A percentile compares a stretch with the other conserved stretches of the same genome.
phyloP scores from a whole-genome alignment of 177 flowering plant species.

The Vitis hybrid region DNA sequence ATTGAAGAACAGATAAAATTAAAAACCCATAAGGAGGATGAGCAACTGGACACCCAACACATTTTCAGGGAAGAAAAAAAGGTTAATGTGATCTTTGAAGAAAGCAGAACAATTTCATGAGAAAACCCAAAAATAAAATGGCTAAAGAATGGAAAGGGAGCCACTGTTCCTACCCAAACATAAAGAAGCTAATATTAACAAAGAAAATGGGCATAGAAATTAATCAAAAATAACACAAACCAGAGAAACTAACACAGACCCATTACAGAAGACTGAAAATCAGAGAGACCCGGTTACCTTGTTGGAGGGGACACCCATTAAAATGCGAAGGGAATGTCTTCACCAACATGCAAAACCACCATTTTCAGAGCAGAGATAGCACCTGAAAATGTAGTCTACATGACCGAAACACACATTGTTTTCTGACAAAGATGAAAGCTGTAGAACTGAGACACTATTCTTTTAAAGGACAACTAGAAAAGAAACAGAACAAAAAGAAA shows the following conservation, averaged over 20 bases:
- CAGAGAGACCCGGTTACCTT: conserved; percentile 5
- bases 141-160: background rate
- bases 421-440: conserved; percentile 24
- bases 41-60: background rate
- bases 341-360: conserved; percentile 8
- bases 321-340: conserved; percentile 2
- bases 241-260: conserved; percentile 8
- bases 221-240: background rate
- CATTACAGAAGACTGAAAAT: conserved; percentile 1
- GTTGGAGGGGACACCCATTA: conserved; percentile 12
- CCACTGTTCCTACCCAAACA: conserved; percentile 8
- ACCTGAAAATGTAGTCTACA: conserved; percentile 18
- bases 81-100: background rate
- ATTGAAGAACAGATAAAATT: background rate
- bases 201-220: background rate
- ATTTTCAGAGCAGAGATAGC: conserved; percentile 9
- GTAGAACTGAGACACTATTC: conserved; percentile 21
- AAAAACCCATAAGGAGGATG: background rate
- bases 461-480: conserved; percentile 13
- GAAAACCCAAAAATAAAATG: background rate
- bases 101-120: conserved; percentile 12
- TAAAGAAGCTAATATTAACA: background rate
- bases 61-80: background rate
- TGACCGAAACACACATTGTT: conserved; percentile 23
- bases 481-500: background rate